Base-by-base conservation (phyloP, 1,139 yeast species). In the Yamadazyma sp. region DNA sequence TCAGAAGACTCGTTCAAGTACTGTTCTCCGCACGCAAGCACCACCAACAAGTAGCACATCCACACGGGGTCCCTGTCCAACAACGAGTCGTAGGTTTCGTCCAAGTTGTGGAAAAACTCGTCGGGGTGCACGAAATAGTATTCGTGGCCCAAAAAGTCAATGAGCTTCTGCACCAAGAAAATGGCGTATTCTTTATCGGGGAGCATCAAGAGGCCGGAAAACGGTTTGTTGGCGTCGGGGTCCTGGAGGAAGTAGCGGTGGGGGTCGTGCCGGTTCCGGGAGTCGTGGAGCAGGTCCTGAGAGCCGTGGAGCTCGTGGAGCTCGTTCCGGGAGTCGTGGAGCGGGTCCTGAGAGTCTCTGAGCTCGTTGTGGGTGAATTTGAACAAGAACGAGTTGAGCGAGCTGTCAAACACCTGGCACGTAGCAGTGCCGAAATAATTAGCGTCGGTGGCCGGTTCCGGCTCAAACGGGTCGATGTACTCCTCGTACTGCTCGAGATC, bases 321-420 rank as follows among this genome's bases (percentile, higher is more conserved):
- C n/a, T n/a, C n/a, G 10, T 24, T 23, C n/a, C 36, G 40, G 13
- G 13, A 14, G 11, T 10, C 11, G 15, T 32, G 28, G 21, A 14
- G n/a, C 6, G 21, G 22, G 22, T 32, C 28, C 18, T 30, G 23
- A 7, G n/a, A 5, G 8, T 5, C 21, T 5, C 8, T 5, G 21
- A 8, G 8, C 4, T 38, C 23, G 10, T 32, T 30, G 20, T 43
- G 42, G 21, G 50, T 40, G 29, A 43, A 37, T 22, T 41, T 37
- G 31, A 42, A 42, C 14, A 46, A 37, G 28, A 43, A 45, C 3
- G 43, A 34, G 31, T 42, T 45, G 20, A 46, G 34, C 2, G 49
- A 45, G 23, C 45, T 45, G 32, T 45, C 49, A 39, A 46, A 46
- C 29, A 43, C 39, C 26, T 45, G 49, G 31, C 49, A 43, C 4